Percentiles rank a stretch among this genome's conserved stretches.
phyloP scores from a whole-genome alignment of 1,139 yeast genomes.

The Kodamaea plutei region DNA sequence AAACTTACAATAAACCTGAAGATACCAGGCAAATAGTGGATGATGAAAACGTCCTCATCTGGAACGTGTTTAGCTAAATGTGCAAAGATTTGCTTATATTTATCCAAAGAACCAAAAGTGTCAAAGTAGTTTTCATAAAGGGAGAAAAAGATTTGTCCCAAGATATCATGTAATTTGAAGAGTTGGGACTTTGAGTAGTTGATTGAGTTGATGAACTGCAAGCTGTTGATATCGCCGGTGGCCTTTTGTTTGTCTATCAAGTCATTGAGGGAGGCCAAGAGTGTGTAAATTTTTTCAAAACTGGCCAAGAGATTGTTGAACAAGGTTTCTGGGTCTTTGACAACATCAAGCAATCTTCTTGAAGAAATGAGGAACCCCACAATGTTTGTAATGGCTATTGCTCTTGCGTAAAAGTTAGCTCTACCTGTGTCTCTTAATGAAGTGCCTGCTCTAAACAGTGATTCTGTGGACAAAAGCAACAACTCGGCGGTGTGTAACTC shows the following conservation, averaged over 20 bases:
- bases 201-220: constrained; percentile 51
- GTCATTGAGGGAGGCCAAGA: constrained; percentile 54
- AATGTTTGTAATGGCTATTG: constrained; percentile 68
- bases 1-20: constrained; percentile 39
- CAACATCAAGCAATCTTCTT: constrained; percentile 24
- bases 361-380: constrained; percentile 50
- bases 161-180: constrained; percentile 62
- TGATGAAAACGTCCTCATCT: constrained; percentile 56
- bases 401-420: constrained; percentile 64
- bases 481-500: constrained; percentile 37
- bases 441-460: constrained; percentile 47
- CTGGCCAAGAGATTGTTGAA: constrained; percentile 45
- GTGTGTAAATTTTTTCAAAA: constrained; percentile 54
- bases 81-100: constrained; percentile 33
- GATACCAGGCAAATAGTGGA: constrained; percentile 67
- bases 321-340: constrained; percentile 17
- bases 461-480: constrained; percentile 36
- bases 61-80: constrained; percentile 36
- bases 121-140: constrained; percentile 35
- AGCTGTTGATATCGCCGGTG: constrained; percentile 36
- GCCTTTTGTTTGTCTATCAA: constrained; percentile 61
- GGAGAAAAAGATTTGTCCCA: constrained; percentile 63
- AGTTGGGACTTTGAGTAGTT: constrained; percentile 60
- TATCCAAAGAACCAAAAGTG: constrained; percentile 25
- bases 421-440: constrained; percentile 64